These are phyloP conservation scores for Diplocarpon rosae DNA, from an alignment of 2,329 filamentous ascomycete genomes.

Conservation along the genomic window DNA sequence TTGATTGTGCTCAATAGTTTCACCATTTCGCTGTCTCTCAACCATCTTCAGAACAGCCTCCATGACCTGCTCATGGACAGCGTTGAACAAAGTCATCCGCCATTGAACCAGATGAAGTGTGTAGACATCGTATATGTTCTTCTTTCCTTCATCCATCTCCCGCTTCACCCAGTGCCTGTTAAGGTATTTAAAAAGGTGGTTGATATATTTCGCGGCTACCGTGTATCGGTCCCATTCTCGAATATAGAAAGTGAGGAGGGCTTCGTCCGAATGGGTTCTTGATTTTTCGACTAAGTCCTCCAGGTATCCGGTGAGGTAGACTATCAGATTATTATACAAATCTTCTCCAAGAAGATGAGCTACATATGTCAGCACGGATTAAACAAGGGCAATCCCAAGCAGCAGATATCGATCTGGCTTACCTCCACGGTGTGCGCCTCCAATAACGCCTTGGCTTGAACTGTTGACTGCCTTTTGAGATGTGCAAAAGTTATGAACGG, in stretches of 20 bases:
- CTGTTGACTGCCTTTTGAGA: constrained; percentile 84
- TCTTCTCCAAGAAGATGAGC: constrained; percentile 94
- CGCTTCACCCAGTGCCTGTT: constrained; percentile 99
- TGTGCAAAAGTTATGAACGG: constrained; percentile 98
- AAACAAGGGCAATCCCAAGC: neutral
- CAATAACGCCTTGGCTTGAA: constrained; percentile 32
- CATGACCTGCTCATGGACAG: constrained; percentile 85
- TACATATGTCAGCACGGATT: constrained; percentile 28
- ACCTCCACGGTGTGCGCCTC: constrained; percentile 62
- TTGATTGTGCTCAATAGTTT: constrained; percentile 93
- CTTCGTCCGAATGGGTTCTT: constrained; percentile 75
- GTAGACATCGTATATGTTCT: constrained; percentile 96
- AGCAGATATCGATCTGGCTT: constrained; percentile 9
- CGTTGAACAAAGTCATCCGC: constrained; percentile 81
- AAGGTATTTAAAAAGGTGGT: constrained; percentile 90
- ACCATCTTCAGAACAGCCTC: constrained; percentile 86
- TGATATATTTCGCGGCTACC: constrained; percentile 90
- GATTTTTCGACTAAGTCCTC: constrained; percentile 58
- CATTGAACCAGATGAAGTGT: constrained; percentile 92
- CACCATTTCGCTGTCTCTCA: constrained; percentile 92
- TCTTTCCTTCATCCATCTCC: constrained; percentile 98
- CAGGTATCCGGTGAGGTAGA: constrained; percentile 74
- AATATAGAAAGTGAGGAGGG: constrained; percentile 85
- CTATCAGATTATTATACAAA: constrained; percentile 81
- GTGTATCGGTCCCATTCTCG: constrained; percentile 95